These are phyloP conservation scores for Epichloe gansuensis DNA, from an alignment of 2,329 filamentous ascomycete species.

Conservation along the genomic window DNA sequence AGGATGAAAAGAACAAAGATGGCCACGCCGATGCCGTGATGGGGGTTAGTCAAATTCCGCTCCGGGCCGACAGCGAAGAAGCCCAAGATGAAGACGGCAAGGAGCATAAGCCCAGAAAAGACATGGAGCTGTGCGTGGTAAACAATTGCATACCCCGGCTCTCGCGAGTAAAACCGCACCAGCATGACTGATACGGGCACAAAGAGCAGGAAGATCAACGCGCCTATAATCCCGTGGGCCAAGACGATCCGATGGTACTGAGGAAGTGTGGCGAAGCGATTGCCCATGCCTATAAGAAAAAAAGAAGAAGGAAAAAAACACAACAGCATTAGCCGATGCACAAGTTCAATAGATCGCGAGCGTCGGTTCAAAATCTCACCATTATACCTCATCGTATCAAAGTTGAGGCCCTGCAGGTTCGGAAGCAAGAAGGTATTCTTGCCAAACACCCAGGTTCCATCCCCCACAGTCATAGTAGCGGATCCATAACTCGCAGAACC, in stretches of 20 bases:
- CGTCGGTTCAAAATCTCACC: constrained; percentile 31
- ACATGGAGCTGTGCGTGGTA: constrained; percentile 66
- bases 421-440: constrained; percentile 69
- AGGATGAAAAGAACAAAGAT: constrained; percentile 61
- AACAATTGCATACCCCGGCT: constrained; percentile 47
- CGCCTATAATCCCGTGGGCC: constrained; percentile 60
- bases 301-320: not conserved
- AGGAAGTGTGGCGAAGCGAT: constrained; percentile 55
- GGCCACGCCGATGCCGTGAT: constrained; percentile 72
- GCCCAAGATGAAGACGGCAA: constrained; percentile 61
- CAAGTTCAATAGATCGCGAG: not conserved
- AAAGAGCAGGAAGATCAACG: constrained; percentile 60
- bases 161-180: constrained; percentile 55
- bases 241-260: constrained; percentile 60
- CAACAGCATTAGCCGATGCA: not conserved
- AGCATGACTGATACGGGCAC: constrained; percentile 62
- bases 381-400: constrained; percentile 76
- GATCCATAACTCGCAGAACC: constrained; percentile 63
- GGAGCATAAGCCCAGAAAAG: constrained; percentile 51
- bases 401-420: constrained; percentile 63
- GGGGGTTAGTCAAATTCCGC: constrained; percentile 64
- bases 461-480: constrained; percentile 62
- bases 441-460: constrained; percentile 71
- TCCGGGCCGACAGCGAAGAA: constrained; percentile 66
- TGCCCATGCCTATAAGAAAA: constrained; percentile 55